Evolutionary conservation across 495 filamentous ascomycete genomes (phyloP).

Genomic region (Lepraria neglecta): DNA sequence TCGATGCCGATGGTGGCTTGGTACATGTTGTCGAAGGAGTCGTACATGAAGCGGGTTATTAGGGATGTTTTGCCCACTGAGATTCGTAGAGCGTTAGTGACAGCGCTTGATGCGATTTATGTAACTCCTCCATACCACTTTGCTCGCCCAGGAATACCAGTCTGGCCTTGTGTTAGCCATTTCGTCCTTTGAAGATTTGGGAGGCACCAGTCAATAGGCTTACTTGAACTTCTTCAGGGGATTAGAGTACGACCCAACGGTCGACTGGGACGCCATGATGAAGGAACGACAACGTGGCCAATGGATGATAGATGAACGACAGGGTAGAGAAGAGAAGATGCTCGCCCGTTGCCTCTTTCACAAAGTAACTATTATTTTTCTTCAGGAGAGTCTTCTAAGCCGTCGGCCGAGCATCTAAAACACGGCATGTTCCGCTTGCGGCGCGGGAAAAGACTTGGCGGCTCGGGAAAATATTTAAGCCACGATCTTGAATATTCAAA

Average conservation of each 20-base stretch:
- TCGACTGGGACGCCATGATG: conserved; percentile 40
- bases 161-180: conserved; percentile 42
- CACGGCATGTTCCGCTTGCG: conserved; percentile 12
- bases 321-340: conserved; percentile 10
- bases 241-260: conserved; percentile 90
- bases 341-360: neutral
- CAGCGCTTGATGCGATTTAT: conserved; percentile 21
- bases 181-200: conserved; percentile 1
- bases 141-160: conserved; percentile 96
- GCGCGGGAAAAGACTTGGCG: conserved; percentile 6
- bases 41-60: conserved; percentile 99
- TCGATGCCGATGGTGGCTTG: conserved; percentile 99
- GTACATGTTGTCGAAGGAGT: conserved; percentile 99
- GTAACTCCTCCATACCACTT: conserved; percentile 62
- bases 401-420: conserved; percentile 7
- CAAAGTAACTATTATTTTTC: conserved; percentile 13
- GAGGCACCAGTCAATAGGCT: conserved; percentile 24
- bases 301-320: neutral
- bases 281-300: neutral
- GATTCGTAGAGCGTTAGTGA: conserved; percentile 2
- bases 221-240: conserved; percentile 99
- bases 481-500: neutral
- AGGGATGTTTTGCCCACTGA: conserved; percentile 95
- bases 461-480: neutral
- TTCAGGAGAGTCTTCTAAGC: conserved; percentile 8